A percentile compares a stretch with the other conserved stretches of the same genome.
Evolutionary conservation across 805 yeast species (phyloP).

Genomic region (Groenewaldozyma tartarivorans): DNA sequence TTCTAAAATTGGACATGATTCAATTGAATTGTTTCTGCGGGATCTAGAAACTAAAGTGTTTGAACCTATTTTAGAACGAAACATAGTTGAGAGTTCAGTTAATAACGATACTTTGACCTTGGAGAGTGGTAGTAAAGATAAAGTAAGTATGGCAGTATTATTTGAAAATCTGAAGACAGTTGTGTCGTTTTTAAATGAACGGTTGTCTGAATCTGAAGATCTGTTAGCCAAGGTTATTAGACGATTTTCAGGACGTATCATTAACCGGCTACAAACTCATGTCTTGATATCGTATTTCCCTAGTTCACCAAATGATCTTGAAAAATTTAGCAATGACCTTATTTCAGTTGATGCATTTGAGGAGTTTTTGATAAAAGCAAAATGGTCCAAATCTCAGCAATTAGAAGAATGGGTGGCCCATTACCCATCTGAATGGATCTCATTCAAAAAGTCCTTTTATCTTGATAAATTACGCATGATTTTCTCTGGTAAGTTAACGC

Average conservation of each 20-base stretch:
- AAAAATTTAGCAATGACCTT: constrained; percentile 11
- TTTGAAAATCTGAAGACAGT: constrained; percentile 5
- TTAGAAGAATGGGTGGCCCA: constrained; percentile 14
- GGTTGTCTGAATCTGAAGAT: constrained; percentile 6
- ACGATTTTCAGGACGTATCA: constrained; percentile 10
- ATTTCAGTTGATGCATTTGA: constrained; percentile 11
- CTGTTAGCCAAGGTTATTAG: constrained; percentile 7
- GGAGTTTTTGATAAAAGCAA: constrained; percentile 5
- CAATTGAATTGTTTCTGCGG: constrained; percentile 10
- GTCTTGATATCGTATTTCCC: constrained; percentile 17
- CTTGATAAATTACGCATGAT: constrained; percentile 11
- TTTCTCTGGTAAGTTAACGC: constrained; percentile 4
- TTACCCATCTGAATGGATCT: constrained; percentile 16
- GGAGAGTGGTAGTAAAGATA: neutral
- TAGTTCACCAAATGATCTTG: constrained; percentile 7
- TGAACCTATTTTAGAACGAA: constrained; percentile 9
- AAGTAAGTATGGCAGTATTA: constrained; percentile 3
- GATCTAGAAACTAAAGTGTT: constrained; percentile 10
- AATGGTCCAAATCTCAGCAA: constrained; percentile 14
- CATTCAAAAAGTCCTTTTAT: constrained; percentile 10
- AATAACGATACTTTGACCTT: neutral
- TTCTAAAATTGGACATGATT: neutral
- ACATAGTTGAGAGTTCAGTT: neutral
- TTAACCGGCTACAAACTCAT: constrained; percentile 3
- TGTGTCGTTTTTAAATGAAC: constrained; percentile 9